These are phyloP conservation scores for Botryosphaeria agaves DNA, from an alignment of 2,329 filamentous ascomycete genomes.

Conservation along the genomic window DNA sequence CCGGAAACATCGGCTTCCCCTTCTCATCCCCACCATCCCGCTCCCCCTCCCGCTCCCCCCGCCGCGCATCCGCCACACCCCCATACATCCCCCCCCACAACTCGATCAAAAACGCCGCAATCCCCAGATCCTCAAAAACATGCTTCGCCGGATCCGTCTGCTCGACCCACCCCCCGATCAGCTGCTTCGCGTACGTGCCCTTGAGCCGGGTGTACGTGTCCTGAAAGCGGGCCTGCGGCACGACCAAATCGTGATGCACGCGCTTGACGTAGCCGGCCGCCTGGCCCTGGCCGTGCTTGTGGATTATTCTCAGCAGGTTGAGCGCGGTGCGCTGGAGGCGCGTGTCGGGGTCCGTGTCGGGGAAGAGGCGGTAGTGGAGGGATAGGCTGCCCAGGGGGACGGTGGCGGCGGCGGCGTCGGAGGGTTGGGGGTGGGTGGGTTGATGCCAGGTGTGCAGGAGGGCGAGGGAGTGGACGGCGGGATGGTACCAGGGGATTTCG, in stretches of 20 bases:
- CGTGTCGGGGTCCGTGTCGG: slow-evolving; percentile 17
- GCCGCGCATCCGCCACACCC: slow-evolving; percentile 8
- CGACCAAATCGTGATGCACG: slow-evolving; percentile 65
- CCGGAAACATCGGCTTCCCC: slow-evolving; percentile 41
- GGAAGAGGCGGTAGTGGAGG: slow-evolving; percentile 34
- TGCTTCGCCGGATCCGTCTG: slow-evolving; percentile 78
- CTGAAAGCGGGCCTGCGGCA: slow-evolving; percentile 63
- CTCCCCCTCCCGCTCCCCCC: neutral
- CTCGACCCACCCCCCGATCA: slow-evolving; percentile 71
- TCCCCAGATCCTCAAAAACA: slow-evolving; percentile 84
- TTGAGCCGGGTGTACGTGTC: slow-evolving; percentile 72
- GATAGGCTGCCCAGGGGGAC: slow-evolving; percentile 22
- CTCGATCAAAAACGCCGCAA: slow-evolving; percentile 84
- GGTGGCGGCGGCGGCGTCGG: slow-evolving; percentile 8
- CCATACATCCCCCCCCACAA: slow-evolving; percentile 76
- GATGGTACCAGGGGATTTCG: slow-evolving; percentile 77
- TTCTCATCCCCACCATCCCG: slow-evolving; percentile 1
- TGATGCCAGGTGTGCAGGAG: slow-evolving; percentile 53
- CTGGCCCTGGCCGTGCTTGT: slow-evolving; percentile 56
- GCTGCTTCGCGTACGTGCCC: slow-evolving; percentile 50
- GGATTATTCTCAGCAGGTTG: slow-evolving; percentile 47
- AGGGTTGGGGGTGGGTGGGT: slow-evolving; percentile 5
- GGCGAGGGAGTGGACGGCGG: slow-evolving; percentile 53
- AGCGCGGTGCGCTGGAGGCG: slow-evolving; percentile 51
- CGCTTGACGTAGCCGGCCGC: slow-evolving; percentile 58